Base-by-base conservation (phyloP, 2,329 filamentous ascomycete genomes). In the Claviceps cyperi region DNA sequence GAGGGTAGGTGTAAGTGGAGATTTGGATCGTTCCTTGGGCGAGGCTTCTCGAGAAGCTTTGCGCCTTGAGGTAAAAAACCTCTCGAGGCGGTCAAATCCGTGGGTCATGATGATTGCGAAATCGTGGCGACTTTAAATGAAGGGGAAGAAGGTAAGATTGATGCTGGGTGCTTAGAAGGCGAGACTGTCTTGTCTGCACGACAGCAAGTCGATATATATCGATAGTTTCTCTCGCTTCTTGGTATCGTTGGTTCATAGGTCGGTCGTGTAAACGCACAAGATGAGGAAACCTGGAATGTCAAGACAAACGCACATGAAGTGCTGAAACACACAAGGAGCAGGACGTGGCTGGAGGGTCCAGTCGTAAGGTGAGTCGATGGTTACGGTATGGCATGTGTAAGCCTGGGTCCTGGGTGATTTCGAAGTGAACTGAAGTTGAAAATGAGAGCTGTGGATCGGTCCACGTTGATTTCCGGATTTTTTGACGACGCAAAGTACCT, bases 71-170 rank as follows among this genome's bases (percentile, higher is more conserved):
- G 67, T 68, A 59, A 80, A 78, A 54, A 78, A 66, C 57, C 66
- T 69, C 63, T 78, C 75, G 43, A 79, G 61, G 52, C 66, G 63
- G 50, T 74, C 73, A 43, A 77, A 64, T 13, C 72, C 64, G 57
- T 67, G 71, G 49, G 73, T 66, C 74, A 77, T 75, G 49, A 77
- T 75, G 49, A 54, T 67, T 51, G 51, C n/a, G 28, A 24, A 13
- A 37, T 47, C 32, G 43, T 46, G 36, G 36, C 17, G 24, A 44
- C 14, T 32, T 38, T 32, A 4, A 32, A 32, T 32, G 28, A 32
- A 32, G 28, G 28, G 9, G 28, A 32, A 32, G 9, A 4, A 32
- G 28, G 28, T 32, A 22, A 36, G 40, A 21, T n/a, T 11, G 19
- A 14, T 38, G 40, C 19, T 45, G 11, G 17, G 17, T n/a, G 44